Base-by-base conservation (phyloP, 176 grass and related monocot genomes). In the Otatea glauca region DNA sequence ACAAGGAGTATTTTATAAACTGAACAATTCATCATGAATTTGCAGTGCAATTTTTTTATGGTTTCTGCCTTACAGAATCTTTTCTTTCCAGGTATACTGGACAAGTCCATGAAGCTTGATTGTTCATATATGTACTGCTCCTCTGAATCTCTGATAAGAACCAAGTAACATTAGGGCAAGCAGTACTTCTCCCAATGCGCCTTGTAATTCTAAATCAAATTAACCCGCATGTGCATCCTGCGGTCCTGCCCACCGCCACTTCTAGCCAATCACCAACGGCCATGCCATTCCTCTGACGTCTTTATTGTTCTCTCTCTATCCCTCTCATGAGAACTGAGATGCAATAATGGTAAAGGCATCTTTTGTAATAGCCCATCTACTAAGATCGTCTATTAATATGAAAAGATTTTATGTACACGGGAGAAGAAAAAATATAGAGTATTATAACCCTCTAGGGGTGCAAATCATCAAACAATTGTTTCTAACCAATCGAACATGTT, bases 121-220 rank as follows among this genome's bases (percentile, higher is more conserved):
- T 68, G 21, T 49, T 6, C 42, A 23, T 21, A 2, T 24, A 9
- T 24, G 20, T 38, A 5, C 18, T 47, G 86, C 51, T 62, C 12
- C 24, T 63, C 24, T 63, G 60, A 27, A 63, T 29, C 24, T 74
- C 72, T 77, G 39, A 67, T 4, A 55, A 75, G 82, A 73, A 86
- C 72, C 75, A 64, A 55, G 54, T 21, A 45, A 75, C 62, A 48
- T 63, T 24, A 17, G 14, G 71, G 71, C 71, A 76, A 47, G 59
- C 55, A 61, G 75, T 89, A 76, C 82, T 73, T 77, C 59, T 77
- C 74, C 92, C 92, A 84, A 91, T 85, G 87, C 62, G 41, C 65
- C 86, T 90, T 88, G 83, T 84, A 83, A 80, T 84, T 86, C 88
- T 83, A 91, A 94, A 88, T 75, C 45, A 72, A 85, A 79, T 75